phyloP scores from a whole-genome alignment of 2,329 filamentous ascomycete genomes.

The Falciphora oryzae region DNA sequence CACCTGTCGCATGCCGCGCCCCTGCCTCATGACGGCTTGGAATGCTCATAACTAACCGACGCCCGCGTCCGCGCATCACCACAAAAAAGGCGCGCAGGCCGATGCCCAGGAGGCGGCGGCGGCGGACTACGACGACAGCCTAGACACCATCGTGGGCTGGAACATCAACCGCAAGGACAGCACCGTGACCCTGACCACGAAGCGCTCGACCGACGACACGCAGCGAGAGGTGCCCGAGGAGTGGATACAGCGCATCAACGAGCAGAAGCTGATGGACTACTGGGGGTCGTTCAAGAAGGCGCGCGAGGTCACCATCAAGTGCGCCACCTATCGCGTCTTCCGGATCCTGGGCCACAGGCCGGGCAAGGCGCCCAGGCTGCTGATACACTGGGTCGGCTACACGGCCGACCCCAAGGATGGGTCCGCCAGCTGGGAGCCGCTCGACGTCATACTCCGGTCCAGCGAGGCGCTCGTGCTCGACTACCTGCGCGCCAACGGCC shows the following conservation, averaged over 20 bases:
- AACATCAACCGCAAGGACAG: conserved; percentile 3
- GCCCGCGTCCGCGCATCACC: too few relatives aligned
- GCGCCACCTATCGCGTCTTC: conserved; percentile 6
- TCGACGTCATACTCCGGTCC: not conserved
- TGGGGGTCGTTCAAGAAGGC: conserved; percentile 1
- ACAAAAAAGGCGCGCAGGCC: too few relatives aligned
- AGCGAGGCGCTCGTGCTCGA: not conserved
- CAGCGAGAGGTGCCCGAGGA: conserved; percentile 2
- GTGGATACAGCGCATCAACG: not conserved
- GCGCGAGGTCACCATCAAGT: conserved; percentile 4
- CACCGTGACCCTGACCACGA: not conserved
- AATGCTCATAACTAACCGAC: too few relatives aligned
- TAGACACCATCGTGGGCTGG: conserved; percentile 6
- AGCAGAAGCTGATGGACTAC: conserved; percentile 4
- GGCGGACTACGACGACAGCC: not conserved
- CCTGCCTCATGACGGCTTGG: too few relatives aligned
- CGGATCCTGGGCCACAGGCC: not conserved
- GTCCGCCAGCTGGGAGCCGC: conserved; percentile 5
- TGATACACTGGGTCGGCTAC: conserved; percentile 6
- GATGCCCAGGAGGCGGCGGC: too few relatives aligned
- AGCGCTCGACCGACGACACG: not conserved
- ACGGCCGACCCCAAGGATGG: not conserved
- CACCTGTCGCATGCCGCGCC: too few relatives aligned
- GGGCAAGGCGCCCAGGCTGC: conserved; percentile 2
- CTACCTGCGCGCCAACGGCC: not conserved